A percentile compares a stretch with the other conserved stretches of the same genome.
These are phyloP conservation scores for Penicillium goetzii DNA, from an alignment of 495 filamentous ascomycete species.

Conservation along the genomic window DNA sequence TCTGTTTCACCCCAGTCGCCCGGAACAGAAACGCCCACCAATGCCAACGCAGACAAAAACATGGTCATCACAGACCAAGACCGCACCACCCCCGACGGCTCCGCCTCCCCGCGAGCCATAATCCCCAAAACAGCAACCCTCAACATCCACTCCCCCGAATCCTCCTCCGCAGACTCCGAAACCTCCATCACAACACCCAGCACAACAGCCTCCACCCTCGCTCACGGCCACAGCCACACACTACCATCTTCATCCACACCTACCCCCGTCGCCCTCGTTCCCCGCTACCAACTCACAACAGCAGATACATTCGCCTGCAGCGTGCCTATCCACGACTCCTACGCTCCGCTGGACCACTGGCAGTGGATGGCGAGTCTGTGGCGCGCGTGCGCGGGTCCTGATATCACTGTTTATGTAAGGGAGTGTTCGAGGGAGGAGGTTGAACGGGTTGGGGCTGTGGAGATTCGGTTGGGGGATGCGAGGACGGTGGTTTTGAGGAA, in stretches of 20 bases:
- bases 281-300: conserved; percentile 75
- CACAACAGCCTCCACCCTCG: conserved; percentile 12
- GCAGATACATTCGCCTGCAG: conserved; percentile 73
- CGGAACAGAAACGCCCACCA: background rate
- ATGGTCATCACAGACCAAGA: conserved; percentile 24
- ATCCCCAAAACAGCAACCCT: conserved; percentile 40
- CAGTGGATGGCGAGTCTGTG: conserved; percentile 97
- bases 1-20: conserved; percentile 7
- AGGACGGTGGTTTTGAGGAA: conserved; percentile 62
- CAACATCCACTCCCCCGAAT: conserved; percentile 37
- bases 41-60: conserved; percentile 13
- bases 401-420: conserved; percentile 74
- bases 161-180: conserved; percentile 38
- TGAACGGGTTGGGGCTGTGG: conserved; percentile 49
- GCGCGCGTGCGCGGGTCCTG: conserved; percentile 83
- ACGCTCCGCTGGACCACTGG: conserved; percentile 89
- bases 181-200: conserved; percentile 27
- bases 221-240: conserved; percentile 5
- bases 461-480: conserved; percentile 55
- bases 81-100: conserved; percentile 15
- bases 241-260: background rate
- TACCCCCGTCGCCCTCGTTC: conserved; percentile 72
- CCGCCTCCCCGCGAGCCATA: conserved; percentile 40
- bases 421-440: conserved; percentile 52
- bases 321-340: conserved; percentile 76